These are phyloP conservation scores for Claviceps purpurea DNA, from an alignment of 2,329 filamentous ascomycete species.

Conservation along the genomic window DNA sequence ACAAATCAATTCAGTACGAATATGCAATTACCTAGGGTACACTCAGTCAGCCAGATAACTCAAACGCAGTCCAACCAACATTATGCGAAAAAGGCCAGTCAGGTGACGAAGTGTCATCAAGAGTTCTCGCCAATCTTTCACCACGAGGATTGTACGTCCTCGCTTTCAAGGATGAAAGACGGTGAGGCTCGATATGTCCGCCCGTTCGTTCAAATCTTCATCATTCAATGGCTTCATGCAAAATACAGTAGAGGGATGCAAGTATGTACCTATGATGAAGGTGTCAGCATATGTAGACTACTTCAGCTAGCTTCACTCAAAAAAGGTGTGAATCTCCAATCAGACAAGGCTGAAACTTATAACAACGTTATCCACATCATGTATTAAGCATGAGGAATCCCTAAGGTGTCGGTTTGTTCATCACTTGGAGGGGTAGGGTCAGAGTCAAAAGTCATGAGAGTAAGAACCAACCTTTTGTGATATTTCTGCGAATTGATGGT, in stretches of 20 bases:
- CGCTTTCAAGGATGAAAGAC: slow-evolving; percentile 35
- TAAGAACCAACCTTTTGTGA: slow-evolving; percentile 33
- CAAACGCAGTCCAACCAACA: slow-evolving; percentile 7
- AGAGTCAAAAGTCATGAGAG: background rate
- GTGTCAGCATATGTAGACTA: slow-evolving; percentile 21
- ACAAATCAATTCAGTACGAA: slow-evolving; percentile 7
- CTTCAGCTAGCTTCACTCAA: slow-evolving; percentile 3
- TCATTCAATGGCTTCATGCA: slow-evolving; percentile 30
- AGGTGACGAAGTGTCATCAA: slow-evolving; percentile 57
- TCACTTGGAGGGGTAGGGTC: slow-evolving; percentile 29
- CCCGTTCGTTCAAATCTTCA: slow-evolving; percentile 57
- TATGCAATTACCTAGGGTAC: slow-evolving; percentile 17
- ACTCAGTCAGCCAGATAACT: slow-evolving; percentile 15
- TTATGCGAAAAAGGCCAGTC: slow-evolving; percentile 25
- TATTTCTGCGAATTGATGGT: background rate
- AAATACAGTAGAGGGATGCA: background rate
- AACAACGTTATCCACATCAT: slow-evolving; percentile 47
- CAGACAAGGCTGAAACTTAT: slow-evolving; percentile 58
- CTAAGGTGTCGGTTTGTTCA: slow-evolving; percentile 49
- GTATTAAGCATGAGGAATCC: slow-evolving; percentile 57
- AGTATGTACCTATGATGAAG: slow-evolving; percentile 28
- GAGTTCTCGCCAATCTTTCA: slow-evolving; percentile 35
- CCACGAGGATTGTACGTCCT: slow-evolving; percentile 50
- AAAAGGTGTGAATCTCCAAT: slow-evolving; percentile 26
- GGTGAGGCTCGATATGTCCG: slow-evolving; percentile 49